Base-by-base conservation (phyloP, 2,329 filamentous ascomycete species). In the Botryotinia convoluta region DNA sequence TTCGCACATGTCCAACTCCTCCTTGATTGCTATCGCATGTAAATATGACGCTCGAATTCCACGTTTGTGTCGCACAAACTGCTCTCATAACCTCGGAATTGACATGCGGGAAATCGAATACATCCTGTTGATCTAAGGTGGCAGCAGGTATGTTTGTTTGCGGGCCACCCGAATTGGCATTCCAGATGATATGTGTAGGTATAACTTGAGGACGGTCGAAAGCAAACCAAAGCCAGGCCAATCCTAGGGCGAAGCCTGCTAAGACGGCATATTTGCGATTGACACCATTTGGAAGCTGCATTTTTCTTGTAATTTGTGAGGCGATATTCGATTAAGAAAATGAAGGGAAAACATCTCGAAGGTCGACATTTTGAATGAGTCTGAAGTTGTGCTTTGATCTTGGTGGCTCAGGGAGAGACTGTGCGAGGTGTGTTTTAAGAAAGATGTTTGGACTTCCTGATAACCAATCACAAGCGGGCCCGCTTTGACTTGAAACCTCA, bases 1-100 rank as follows among this genome's bases (percentile, higher is more conserved):
- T 83, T 42, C 83, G 79, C 54, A 84, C 77, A 80, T 84, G 83
- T 57, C 81, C 82, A 64, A 84, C 79, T 39, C 82, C 82, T 51
- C 83, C 83, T 45, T 81, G 80, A 71, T 82, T 82, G 9, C 80
- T 82, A 65, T 83, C 82, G 76, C 83, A 84, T 44, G 77, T 83
- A 70, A 84, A 84, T 2, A 84, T 73, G 18, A 84, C 73, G 37
- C 80, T 81, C 0, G 77, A 74, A 22, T 82, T 81, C 74, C 83
- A 84, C 1, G 76, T 61, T n/a, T 75, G 78, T 22, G 78, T 77
- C 1, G 77, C 76, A 69, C 82, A 84, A 8, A 82, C 77, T 3
- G 80, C 77, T 20, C 75, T 78, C 16, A 84, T 80, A 0, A 82
- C 80, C 39, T 74, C 70, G 51, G 81, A 82, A 73, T 83, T 80